These are phyloP conservation scores for Neurospora discreta DNA, from an alignment of 495 filamentous ascomycete species.

Conservation along the genomic window DNA sequence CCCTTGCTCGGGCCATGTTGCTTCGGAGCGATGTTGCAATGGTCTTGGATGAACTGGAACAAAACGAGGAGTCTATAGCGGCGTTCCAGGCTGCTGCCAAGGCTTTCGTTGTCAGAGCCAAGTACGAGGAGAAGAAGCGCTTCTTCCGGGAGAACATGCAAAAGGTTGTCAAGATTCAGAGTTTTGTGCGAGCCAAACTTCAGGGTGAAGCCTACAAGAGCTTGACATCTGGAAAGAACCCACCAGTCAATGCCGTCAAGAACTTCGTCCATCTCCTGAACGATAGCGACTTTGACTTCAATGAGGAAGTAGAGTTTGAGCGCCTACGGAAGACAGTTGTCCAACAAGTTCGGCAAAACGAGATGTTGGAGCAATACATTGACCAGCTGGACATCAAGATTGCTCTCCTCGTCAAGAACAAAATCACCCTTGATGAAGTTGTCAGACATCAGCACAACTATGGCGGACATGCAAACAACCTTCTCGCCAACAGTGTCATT, in stretches of 20 bases:
- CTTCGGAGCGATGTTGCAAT: conserved; percentile 59
- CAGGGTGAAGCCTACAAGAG: conserved; percentile 98
- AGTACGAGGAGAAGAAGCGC: conserved; percentile 72
- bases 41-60: conserved; percentile 63
- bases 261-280: conserved; percentile 96
- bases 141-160: conserved; percentile 96
- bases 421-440: conserved; percentile 97
- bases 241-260: conserved; percentile 90
- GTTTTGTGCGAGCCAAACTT: conserved; percentile 83
- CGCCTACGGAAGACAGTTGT: conserved; percentile 86
- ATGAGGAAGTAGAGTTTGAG: conserved; percentile 96
- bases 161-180: conserved; percentile 97
- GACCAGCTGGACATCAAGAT: conserved; percentile 99
- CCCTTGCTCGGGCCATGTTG: conserved; percentile 65
- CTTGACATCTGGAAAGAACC: conserved; percentile 91
- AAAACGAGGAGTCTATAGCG: conserved; percentile 61
- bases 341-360: conserved; percentile 92
- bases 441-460: conserved; percentile 95
- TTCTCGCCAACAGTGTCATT: conserved; percentile 78
- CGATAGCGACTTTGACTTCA: conserved; percentile 97
- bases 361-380: conserved; percentile 94
- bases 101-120: conserved; percentile 59
- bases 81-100: conserved; percentile 67
- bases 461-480: conserved; percentile 77
- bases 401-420: conserved; percentile 95